Evolutionary conservation across 2,329 filamentous ascomycete genomes (phyloP).

Genomic region (Colletotrichum lindemuthianum): DNA sequence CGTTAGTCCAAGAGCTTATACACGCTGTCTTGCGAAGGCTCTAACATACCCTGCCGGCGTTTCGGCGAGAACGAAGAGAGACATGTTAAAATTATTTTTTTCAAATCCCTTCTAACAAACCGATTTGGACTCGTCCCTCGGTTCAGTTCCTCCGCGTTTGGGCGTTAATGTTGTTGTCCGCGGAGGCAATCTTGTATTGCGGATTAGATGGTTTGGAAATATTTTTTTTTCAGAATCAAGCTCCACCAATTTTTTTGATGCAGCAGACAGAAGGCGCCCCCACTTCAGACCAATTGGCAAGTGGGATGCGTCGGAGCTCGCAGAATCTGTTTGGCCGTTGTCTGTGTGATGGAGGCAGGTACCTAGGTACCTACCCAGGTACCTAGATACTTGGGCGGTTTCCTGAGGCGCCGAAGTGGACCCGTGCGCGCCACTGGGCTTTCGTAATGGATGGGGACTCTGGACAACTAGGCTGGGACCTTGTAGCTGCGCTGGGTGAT

Average conservation of each 20-base stretch:
- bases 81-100: conserved; percentile 65
- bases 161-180: conserved; percentile 49
- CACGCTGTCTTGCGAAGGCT: conserved; percentile 6
- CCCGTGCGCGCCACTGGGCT: conserved; percentile 18
- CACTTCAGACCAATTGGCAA: conserved; percentile 35
- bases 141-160: conserved; percentile 46
- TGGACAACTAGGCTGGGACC: conserved; percentile 23
- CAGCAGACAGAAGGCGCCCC: conserved; percentile 30
- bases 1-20: conserved; percentile 15
- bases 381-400: too few relatives aligned
- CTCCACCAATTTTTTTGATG: conserved; percentile 54
- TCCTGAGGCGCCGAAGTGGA: not conserved
- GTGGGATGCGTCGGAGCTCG: conserved; percentile 33
- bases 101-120: conserved; percentile 36
- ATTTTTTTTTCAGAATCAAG: conserved; percentile 51
- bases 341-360: not conserved
- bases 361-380: too few relatives aligned
- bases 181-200: conserved; percentile 44
- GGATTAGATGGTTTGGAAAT: conserved; percentile 48
- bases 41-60: conserved; percentile 80
- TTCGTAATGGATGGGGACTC: conserved; percentile 20
- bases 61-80: conserved; percentile 92
- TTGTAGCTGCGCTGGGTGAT: conserved; percentile 24
- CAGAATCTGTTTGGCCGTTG: conserved; percentile 32
- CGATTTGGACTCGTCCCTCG: conserved; percentile 33